A percentile compares a stretch with the other conserved stretches of the same genome.
phyloP scores from a whole-genome alignment of 1,284 basidiomycete genomes.

The Irpex sp. region DNA sequence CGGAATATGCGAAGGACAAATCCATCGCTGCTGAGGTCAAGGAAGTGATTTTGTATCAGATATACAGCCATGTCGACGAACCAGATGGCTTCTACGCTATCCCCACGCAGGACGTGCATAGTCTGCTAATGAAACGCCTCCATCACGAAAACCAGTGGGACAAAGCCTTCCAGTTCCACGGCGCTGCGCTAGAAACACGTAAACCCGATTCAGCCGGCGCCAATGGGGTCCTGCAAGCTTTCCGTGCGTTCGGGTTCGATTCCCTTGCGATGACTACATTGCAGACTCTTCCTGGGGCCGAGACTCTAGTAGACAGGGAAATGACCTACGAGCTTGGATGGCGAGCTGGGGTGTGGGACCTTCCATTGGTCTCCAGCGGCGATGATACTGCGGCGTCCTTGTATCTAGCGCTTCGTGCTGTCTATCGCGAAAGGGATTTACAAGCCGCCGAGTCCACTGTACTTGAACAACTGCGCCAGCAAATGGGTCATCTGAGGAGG shows the following conservation, averaged over 20 bases:
- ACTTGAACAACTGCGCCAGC: constrained; percentile 17
- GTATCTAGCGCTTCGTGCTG: constrained; percentile 75
- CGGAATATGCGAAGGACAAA: constrained; percentile 42
- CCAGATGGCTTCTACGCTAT: constrained; percentile 98
- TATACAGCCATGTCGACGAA: constrained; percentile 94
- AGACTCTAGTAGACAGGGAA: constrained; percentile 24
- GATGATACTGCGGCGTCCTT: constrained; percentile 53
- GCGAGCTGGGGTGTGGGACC: constrained; percentile 90
- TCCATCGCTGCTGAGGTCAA: constrained; percentile 24
- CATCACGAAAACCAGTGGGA: constrained; percentile 93
- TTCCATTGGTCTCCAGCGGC: constrained; percentile 52
- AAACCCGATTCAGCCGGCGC: constrained; percentile 35
- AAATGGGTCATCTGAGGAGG: constrained; percentile 9
- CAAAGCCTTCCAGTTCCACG: constrained; percentile 87
- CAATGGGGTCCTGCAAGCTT: constrained; percentile 65
- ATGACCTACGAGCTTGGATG: constrained; percentile 82
- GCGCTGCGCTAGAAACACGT: constrained; percentile 74
- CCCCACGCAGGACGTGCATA: constrained; percentile 67
- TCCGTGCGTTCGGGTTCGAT: constrained; percentile 88
- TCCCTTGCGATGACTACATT: constrained; percentile 69
- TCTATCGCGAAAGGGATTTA: constrained; percentile 70
- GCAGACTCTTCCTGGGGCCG: constrained; percentile 33
- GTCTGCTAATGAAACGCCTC: constrained; percentile 79
- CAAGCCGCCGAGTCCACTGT: constrained; percentile 45
- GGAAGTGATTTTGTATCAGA: constrained; percentile 80